Base-by-base conservation (phyloP, 257 asterid genomes). In the Fraxinus excelsior region DNA sequence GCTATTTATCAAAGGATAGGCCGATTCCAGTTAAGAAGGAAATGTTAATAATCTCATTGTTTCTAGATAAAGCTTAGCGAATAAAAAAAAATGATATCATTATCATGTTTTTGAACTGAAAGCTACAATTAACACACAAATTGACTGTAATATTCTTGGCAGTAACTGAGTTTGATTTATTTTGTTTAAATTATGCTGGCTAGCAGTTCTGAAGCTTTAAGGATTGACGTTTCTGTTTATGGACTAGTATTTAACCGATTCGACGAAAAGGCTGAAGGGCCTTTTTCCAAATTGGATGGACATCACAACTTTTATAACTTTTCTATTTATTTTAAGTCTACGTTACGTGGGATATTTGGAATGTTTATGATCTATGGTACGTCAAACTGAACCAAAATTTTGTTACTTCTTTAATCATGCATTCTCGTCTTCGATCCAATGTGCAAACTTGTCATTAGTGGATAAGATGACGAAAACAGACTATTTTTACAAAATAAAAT, bases 231-330 rank as follows among this genome's bases (percentile, higher is more conserved):
- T 77, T 97, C 97, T 32, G 97, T n/a, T 89, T 28, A 77, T 96
- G 73, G 98, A 93, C 82, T 87, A 86, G 26, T 71, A 85, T 84
- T 79, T 93, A 81, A 87, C 88, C 7, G 94, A 87, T 82, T 60
- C 87, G 11, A 83, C 87, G 4, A 75, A 74, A 85, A 91, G 90
- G 83, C 72, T 96, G 90, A 93, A 96, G 90, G 86, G 84, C 87
- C 90, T 87, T 67, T 96, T 96, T 65, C 99, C 99, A 4, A 79
- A 80, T 70, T 96, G 99, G 99, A 87, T 89, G 87, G 97, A 96
- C 84, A 87, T 93, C 67, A 86, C 94, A 51, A 82, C 97, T 31
- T 90, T 70, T 70, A 85, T 98, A 49, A 96, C 95, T 80, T 42
- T 25, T 60, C 12, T 5, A 12, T 46, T n/a, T 26, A 12, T 71